These are phyloP conservation scores for Mycena rosella DNA, from an alignment of 768 basidiomycete genomes.

Conservation along the genomic window DNA sequence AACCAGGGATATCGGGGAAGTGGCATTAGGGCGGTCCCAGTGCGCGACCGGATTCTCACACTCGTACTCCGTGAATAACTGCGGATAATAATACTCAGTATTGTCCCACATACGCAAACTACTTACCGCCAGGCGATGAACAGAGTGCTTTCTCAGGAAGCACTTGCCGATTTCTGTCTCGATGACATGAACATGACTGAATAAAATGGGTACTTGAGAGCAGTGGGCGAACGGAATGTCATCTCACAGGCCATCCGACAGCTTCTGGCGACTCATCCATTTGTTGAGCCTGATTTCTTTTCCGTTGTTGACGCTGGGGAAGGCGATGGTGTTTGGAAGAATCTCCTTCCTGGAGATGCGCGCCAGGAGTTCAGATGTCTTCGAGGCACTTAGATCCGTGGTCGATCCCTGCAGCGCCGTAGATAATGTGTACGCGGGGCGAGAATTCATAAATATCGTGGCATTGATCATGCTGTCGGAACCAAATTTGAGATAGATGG, in stretches of 20 bases:
- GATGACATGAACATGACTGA: constrained; percentile 21
- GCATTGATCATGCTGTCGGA: constrained; percentile 33
- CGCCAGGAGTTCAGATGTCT: constrained; percentile 3
- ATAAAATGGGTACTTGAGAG: not conserved
- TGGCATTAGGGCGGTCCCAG: constrained; percentile 6
- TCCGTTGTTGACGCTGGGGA: constrained; percentile 8
- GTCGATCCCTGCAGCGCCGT: constrained; percentile 21
- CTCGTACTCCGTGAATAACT: constrained; percentile 32
- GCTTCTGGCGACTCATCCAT: constrained; percentile 23
- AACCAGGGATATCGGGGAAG: constrained; percentile 16
- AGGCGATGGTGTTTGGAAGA: constrained; percentile 17
- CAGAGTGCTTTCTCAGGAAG: constrained; percentile 14
- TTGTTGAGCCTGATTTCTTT: constrained; percentile 23
- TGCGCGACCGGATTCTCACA: constrained; percentile 25
- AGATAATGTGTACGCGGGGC: constrained; percentile 20
- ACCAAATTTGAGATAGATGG: constrained; percentile 14
- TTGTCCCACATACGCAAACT: not conserved
- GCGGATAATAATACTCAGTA: not conserved
- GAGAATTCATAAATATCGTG: constrained; percentile 6
- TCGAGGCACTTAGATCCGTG: constrained; percentile 9
- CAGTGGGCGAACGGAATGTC: not conserved
- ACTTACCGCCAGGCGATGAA: constrained; percentile 25
- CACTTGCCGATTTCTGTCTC: constrained; percentile 30
- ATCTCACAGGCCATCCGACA: constrained; percentile 12
- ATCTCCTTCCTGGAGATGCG: constrained; percentile 20